Evolutionary conservation across 2,329 filamentous ascomycete genomes (phyloP), one percentile per base, ranked within the genome.

Genomic region (Diaporthe humulicola): DNA sequence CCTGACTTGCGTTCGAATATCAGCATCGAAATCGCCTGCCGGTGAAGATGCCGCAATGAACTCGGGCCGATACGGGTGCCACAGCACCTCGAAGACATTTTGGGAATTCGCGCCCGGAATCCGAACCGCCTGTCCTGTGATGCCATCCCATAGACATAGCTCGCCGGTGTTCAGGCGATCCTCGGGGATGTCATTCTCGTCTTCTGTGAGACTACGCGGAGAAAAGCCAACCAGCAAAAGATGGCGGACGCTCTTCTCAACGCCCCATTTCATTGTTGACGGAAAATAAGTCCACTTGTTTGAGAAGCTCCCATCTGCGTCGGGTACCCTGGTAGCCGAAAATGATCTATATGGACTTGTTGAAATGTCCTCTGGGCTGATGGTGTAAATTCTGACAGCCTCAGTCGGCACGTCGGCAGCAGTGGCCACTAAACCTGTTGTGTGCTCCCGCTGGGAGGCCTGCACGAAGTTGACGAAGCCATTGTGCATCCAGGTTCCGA

Each of bases 41-140:
- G 89, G 89, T 0, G 90, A 89, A 0, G 90, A 92, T 2, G 90
- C 91, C 5, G 87, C 90, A 7, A 90, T 83, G 77, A 93, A 93
- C 30, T 85, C 84, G 3, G 84, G 82, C 60, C 88, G 83, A 0
- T 79, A 85, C 0, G 91, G 91, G 78, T 93, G 91, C 91, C 91
- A 93, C 0, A 87, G 83, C 2, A 92, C 88, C 78, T 93, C 91
- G 58, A 93, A 93, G 2, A 92, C 89, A 73, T 93, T 93, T 60
- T 90, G 87, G 0, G 86, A 87, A 0, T 87, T 87, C 1, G 86
- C 88, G 4, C 88, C 87, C 28, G 85, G 82, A 4, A 93, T 85
- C 6, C 83, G 84, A 58, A 91, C 82, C 58, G 85, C 83, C 14
- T 83, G 80, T 14, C 84, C 84, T 2, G 82, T 83, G 0, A 80